Percentiles rank a stretch among this genome's conserved stretches.
Evolutionary conservation across 225 moss, liverwort and hornwort species (phyloP).

Genomic region (Physcomitrium patens): DNA sequence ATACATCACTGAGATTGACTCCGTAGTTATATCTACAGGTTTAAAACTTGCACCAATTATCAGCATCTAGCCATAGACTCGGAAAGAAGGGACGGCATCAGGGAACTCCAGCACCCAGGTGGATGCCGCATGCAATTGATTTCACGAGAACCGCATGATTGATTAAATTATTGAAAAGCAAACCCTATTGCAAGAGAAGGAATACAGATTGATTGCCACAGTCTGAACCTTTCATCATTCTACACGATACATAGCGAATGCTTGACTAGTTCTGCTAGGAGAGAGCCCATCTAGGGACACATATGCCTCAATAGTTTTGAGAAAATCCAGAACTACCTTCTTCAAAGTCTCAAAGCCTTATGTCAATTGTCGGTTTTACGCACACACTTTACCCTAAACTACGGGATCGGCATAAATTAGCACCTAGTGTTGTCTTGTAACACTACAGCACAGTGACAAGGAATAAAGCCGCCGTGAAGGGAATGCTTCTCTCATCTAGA

Average conservation of each 20-base stretch:
- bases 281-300: not conserved
- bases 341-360: not conserved
- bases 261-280: not conserved
- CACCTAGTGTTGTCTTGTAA: not conserved
- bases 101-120: not conserved
- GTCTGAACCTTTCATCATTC: not conserved
- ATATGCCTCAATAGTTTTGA: not conserved
- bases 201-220: not conserved
- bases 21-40: not conserved
- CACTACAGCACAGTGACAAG: not conserved
- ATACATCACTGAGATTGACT: not conserved
- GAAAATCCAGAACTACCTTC: not conserved
- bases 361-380: conserved; percentile 8
- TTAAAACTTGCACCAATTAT: not conserved
- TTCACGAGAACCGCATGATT: not conserved
- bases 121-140: not conserved
- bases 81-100: not conserved
- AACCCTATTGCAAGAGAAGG: not conserved
- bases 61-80: not conserved
- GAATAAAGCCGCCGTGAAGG: not conserved
- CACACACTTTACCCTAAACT: conserved; percentile 13
- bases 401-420: not conserved
- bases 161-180: not conserved
- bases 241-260: not conserved
- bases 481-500: not conserved